Percentiles rank a stretch among this genome's conserved stretches.
Evolutionary conservation across 208 protist genomes (phyloP).

Genomic region (Leishmania aethiopica): DNA sequence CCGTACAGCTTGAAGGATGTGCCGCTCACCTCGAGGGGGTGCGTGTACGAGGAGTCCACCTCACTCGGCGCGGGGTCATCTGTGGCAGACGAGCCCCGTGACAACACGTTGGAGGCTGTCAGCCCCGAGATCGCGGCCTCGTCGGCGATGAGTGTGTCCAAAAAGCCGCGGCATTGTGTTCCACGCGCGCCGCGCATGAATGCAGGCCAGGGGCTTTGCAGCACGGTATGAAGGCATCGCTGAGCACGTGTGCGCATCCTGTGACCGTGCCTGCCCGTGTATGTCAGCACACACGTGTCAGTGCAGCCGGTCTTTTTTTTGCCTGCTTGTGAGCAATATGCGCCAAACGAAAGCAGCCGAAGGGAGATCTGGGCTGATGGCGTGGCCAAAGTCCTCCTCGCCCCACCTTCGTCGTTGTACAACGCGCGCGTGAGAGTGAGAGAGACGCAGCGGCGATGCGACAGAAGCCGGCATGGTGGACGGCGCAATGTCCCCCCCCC

Average conservation of each 20-base stretch:
- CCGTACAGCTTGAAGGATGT: conserved; percentile 57
- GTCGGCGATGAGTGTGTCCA: conserved; percentile 28
- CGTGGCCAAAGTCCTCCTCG: no score
- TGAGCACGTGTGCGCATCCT: not conserved
- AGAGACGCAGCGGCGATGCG: not conserved
- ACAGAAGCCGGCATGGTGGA: not conserved
- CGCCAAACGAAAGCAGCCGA: not conserved
- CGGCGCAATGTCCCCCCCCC: not conserved
- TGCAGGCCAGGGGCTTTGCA: not conserved
- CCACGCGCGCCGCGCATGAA: not conserved
- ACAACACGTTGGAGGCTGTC: conserved; percentile 5
- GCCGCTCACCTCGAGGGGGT: conserved; percentile 42
- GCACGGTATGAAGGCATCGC: not conserved
- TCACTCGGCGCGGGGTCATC: conserved; percentile 6
- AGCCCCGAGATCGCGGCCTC: conserved; percentile 15
- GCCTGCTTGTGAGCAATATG: not conserved
- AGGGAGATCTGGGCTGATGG: not conserved
- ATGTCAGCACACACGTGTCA: not conserved
- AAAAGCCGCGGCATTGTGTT: conserved; percentile 15
- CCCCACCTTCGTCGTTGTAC: not conserved
- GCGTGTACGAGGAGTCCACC: conserved; percentile 29
- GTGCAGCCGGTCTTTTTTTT: not conserved
- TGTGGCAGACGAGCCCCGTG: conserved; percentile 5
- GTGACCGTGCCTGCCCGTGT: not conserved
- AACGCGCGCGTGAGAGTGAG: not conserved